phyloP scores from a whole-genome alignment of 805 yeast species.

The Groenewaldozyma salmanticensis region DNA sequence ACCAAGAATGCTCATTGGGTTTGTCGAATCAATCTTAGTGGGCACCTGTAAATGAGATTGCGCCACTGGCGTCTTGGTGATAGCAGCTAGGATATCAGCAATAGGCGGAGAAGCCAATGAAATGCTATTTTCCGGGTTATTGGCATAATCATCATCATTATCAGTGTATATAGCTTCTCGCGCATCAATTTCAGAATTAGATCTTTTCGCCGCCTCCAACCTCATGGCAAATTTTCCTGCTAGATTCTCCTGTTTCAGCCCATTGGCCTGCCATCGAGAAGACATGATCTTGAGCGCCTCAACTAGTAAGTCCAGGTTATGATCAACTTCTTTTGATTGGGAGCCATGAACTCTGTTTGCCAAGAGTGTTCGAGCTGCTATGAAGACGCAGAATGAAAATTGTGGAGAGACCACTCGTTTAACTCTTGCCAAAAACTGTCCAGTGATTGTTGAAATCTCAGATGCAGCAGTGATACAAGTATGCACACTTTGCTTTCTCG shows the following conservation, averaged over 20 bases:
- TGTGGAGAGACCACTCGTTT: slow-evolving; percentile 10
- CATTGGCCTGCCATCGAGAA: slow-evolving; percentile 10
- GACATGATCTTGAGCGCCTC: slow-evolving; percentile 10
- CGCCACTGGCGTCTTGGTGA: background rate
- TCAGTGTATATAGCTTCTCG: slow-evolving; percentile 6
- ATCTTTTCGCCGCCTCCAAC: slow-evolving; percentile 6
- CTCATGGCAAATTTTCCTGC: slow-evolving; percentile 11
- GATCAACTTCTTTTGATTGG: background rate
- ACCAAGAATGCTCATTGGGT: background rate
- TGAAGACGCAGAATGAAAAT: slow-evolving; percentile 11
- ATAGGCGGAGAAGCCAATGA: slow-evolving; percentile 9
- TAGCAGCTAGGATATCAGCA: slow-evolving; percentile 2
- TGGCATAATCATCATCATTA: slow-evolving; percentile 2
- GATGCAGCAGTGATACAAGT: slow-evolving; percentile 13
- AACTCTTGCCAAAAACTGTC: slow-evolving; percentile 7
- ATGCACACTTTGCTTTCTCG: slow-evolving; percentile 7
- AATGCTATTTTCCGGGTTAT: slow-evolving; percentile 3
- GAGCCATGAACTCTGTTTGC: slow-evolving; percentile 4
- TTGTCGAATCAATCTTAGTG: background rate
- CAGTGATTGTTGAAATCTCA: slow-evolving; percentile 11
- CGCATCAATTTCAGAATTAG: slow-evolving; percentile 9
- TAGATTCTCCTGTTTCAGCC: slow-evolving; percentile 6
- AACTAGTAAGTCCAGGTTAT: slow-evolving; percentile 6
- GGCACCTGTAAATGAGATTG: background rate
- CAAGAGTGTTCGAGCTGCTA: slow-evolving; percentile 12